phyloP scores from a whole-genome alignment of 306 rosid genomes.

The Dalbergia cochinchinensis region DNA sequence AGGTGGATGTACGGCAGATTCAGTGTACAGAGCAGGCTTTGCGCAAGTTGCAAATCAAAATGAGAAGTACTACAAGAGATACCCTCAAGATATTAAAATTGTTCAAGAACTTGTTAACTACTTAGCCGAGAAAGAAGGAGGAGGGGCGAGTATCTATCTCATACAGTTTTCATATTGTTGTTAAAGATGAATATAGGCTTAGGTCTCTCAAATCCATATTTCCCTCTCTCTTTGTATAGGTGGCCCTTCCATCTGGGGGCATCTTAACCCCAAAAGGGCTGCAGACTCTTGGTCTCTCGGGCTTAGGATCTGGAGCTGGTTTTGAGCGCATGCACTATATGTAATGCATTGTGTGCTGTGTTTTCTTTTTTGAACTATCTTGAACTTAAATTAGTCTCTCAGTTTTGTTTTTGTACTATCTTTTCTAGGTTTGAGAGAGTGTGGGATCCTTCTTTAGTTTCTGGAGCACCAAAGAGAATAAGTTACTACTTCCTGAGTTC shows the following conservation, averaged over 20 bases:
- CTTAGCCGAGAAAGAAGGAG: slow-evolving; percentile 76
- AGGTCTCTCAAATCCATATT: slow-evolving; percentile 33
- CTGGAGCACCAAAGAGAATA: slow-evolving; percentile 77
- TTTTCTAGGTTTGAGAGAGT: slow-evolving; percentile 82
- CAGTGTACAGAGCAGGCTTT: slow-evolving; percentile 78
- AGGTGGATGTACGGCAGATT: slow-evolving; percentile 78
- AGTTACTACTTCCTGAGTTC: slow-evolving; percentile 75
- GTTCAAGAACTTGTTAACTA: slow-evolving; percentile 82
- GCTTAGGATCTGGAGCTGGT: slow-evolving; percentile 82
- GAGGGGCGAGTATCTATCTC: slow-evolving; percentile 68
- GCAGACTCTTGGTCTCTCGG: slow-evolving; percentile 84
- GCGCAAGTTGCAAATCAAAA: slow-evolving; percentile 74
- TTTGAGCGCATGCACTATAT: slow-evolving; percentile 93
- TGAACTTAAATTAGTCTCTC: slow-evolving; percentile 30
- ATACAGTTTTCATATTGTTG: slow-evolving; percentile 44
- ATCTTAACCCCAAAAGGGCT: slow-evolving; percentile 85
- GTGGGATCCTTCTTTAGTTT: slow-evolving; percentile 93
- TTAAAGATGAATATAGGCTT: slow-evolving; percentile 35
- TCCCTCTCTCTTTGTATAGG: slow-evolving; percentile 56
- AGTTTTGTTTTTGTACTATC: slow-evolving; percentile 23
- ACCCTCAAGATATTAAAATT: slow-evolving; percentile 82
- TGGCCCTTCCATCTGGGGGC: slow-evolving; percentile 94
- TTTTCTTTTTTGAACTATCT: slow-evolving; percentile 6
- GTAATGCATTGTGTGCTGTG: slow-evolving; percentile 56
- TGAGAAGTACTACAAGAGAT: slow-evolving; percentile 93